Percentiles rank a stretch among this genome's conserved stretches.
These are phyloP conservation scores for Alternaria dauci DNA, from an alignment of 2,329 filamentous ascomycete genomes.

Conservation along the genomic window DNA sequence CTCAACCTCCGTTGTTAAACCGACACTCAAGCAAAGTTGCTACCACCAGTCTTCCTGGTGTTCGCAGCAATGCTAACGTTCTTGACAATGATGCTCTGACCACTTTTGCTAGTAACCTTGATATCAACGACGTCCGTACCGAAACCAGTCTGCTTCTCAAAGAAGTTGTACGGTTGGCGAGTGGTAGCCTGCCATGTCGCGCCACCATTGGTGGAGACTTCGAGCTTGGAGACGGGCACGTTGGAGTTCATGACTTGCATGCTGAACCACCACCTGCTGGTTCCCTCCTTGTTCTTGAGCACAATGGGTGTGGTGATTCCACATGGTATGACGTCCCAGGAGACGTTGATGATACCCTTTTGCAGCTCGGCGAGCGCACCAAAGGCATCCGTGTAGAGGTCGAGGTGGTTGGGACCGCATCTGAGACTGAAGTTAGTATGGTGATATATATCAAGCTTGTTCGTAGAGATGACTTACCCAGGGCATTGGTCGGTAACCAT, in stretches of 20 bases:
- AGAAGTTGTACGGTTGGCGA: conserved; percentile 65
- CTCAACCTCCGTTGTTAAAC: no score
- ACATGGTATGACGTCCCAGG: conserved; percentile 62
- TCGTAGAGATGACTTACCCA: conserved; percentile 17
- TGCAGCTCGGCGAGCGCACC: conserved; percentile 54
- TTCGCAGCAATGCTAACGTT: conserved; percentile 56
- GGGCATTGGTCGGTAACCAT: conserved; percentile 71
- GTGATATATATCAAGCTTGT: no score
- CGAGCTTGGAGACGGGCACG: conserved; percentile 63
- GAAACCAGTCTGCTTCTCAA: conserved; percentile 67
- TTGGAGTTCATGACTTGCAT: conserved; percentile 73
- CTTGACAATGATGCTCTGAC: conserved; percentile 62
- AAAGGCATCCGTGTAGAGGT: conserved; percentile 64
- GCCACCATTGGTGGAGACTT: conserved; percentile 69
- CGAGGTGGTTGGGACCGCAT: conserved; percentile 63
- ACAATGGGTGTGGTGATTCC: conserved; percentile 60
- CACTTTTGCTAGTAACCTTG: conserved; percentile 63
- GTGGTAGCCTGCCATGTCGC: conserved; percentile 66
- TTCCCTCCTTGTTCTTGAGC: conserved; percentile 63
- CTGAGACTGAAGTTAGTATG: conserved; percentile 14
- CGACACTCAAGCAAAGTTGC: conserved; percentile 41
- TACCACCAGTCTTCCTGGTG: conserved; percentile 35
- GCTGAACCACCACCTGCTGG: conserved; percentile 63
- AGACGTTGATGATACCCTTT: conserved; percentile 60
- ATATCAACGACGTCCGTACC: conserved; percentile 64